Evolutionary conservation across 2,329 filamentous ascomycete genomes (phyloP).

Genomic region (Pseudogymnoascus sp.): DNA sequence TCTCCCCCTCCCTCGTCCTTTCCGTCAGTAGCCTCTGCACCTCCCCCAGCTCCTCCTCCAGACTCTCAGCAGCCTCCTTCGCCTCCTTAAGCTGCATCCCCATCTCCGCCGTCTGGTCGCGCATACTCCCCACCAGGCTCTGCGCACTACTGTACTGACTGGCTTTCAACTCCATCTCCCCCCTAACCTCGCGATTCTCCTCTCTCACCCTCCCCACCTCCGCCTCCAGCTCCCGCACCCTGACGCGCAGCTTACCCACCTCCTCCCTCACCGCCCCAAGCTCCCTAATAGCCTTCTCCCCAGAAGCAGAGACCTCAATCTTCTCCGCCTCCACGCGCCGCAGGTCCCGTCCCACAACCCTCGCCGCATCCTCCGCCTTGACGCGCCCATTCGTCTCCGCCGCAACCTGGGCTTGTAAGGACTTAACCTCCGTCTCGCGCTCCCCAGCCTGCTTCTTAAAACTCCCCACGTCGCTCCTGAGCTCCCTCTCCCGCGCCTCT

Average conservation of each 20-base stretch:
- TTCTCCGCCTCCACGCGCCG: slow-evolving; percentile 71
- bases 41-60: slow-evolving; percentile 88
- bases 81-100: slow-evolving; percentile 87
- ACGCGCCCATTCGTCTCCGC: slow-evolving; percentile 63
- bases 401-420: slow-evolving; percentile 67
- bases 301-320: slow-evolving; percentile 63
- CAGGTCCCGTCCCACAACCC: slow-evolving; percentile 65
- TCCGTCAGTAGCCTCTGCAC: slow-evolving; percentile 79
- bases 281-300: slow-evolving; percentile 63
- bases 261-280: slow-evolving; percentile 66
- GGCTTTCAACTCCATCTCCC: slow-evolving; percentile 75
- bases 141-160: slow-evolving; percentile 82
- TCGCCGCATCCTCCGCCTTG: slow-evolving; percentile 70
- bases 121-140: slow-evolving; percentile 81
- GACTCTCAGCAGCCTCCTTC: slow-evolving; percentile 67
- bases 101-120: slow-evolving; percentile 82
- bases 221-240: slow-evolving; percentile 61
- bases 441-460: slow-evolving; percentile 63
- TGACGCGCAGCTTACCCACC: slow-evolving; percentile 53
- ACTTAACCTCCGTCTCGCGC: slow-evolving; percentile 68
- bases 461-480: slow-evolving; percentile 62
- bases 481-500: slow-evolving; percentile 73
- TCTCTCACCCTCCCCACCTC: slow-evolving; percentile 58
- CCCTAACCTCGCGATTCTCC: slow-evolving; percentile 59
- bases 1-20: slow-evolving; percentile 84